Evolutionary conservation across 2,329 filamentous ascomycete species (phyloP), one percentile per base, ranked within the genome.

Genomic region (Aspergillus intermedius): DNA sequence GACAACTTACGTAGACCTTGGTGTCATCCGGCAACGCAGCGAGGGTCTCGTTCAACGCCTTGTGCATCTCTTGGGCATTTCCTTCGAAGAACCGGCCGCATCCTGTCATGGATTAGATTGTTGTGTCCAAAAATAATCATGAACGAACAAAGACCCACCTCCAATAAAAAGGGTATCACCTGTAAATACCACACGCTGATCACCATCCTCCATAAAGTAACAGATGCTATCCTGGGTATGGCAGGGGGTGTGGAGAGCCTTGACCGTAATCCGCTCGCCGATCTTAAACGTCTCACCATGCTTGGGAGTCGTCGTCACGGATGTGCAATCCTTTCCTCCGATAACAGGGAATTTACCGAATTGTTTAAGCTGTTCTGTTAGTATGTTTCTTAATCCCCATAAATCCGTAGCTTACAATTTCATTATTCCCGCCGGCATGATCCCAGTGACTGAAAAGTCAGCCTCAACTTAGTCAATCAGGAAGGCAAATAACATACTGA

Each of bases 151-250:
- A 47, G 17, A 60, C 74, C 46, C 68, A 88, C 88, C 91, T 50
- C 87, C 91, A 64, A 95, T 91, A 72, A 98, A 98, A 34, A 98
- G 75, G 0, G 93, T 98, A 66, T 98, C 93, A 8, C 93, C 93
- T 0, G 93, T 97, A 64, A 98, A 98, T 3, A 98, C 89, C 6
- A 80, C 91, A 60, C 81, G 84, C 44, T 87, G 43, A 10, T 69
- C 57, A 8, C 82, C 84, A 62, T 98, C 91, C 70, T 95, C 82
- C 75, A 93, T 83, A 59, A 84, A 88, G 75, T 84, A 98, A 77
- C 93, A 98, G 66, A 98, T 95, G 69, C 91, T 96, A 73, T 98
- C 93, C 73, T 96, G 91, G 1, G 93, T 98, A 68, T 98, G 93
- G 69, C 93, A 98, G 1, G 93, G 93, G 10, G 93, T 98, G 71